These are phyloP conservation scores for Pseudogymnoascus sp. DNA, from an alignment of 2,329 filamentous ascomycete genomes.

Conservation along the genomic window DNA sequence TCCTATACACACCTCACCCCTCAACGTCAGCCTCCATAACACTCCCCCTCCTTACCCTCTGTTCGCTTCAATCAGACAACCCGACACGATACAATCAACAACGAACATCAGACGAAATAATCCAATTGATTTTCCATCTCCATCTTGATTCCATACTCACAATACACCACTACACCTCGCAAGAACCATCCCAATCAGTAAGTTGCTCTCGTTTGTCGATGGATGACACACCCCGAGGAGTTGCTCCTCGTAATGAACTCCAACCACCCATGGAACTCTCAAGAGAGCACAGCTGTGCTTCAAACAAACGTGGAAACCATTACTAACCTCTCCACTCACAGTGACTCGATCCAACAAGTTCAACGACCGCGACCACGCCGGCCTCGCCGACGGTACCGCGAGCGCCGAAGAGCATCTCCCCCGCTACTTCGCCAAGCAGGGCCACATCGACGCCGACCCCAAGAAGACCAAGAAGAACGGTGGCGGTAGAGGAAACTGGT, in stretches of 20 bases:
- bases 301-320: background rate
- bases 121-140: conserved; percentile 4
- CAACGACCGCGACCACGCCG: conserved; percentile 86
- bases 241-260: background rate
- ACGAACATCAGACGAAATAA: background rate
- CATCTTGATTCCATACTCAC: background rate
- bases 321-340: conserved; percentile 31
- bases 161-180: background rate
- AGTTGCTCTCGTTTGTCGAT: background rate
- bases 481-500: conserved; percentile 90
- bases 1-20: background rate
- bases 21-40: conserved; percentile 6
- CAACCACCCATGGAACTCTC: background rate
- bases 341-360: conserved; percentile 98
- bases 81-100: background rate
- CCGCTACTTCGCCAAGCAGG: conserved; percentile 87
- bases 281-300: background rate
- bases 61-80: background rate
- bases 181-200: background rate
- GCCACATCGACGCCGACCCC: conserved; percentile 72
- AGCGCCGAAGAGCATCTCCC: conserved; percentile 66
- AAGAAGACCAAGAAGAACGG: conserved; percentile 97
- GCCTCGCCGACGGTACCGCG: conserved; percentile 65
- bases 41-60: background rate
- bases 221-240: background rate